Base-by-base conservation (phyloP, 1,139 yeast genomes). In the Wickerhamiella pararugosa region DNA sequence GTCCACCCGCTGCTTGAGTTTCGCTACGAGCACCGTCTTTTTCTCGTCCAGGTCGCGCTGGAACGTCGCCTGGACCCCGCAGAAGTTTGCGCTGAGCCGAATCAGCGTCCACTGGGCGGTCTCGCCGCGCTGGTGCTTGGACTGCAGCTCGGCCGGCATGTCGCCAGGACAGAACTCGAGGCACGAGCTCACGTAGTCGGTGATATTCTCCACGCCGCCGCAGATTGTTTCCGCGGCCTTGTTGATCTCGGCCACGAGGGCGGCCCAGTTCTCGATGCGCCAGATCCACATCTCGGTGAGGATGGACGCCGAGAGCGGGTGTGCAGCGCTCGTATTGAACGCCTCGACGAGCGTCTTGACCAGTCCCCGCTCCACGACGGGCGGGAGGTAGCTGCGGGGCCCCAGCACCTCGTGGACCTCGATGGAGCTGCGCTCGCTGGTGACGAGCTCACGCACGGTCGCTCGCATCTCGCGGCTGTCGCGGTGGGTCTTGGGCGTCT, bases 331-430 rank as follows among this genome's bases (percentile, higher is more conserved):
- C n/a, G 32, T 21, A 6, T 25, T 10, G 6, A 25, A 15, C 25
- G 7, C 10, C 6, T 32, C 21, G 5, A 49, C 33, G 25, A 45
- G 34, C 25, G 10, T 26, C 26, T 41, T 42, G 2, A 51, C 34
- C 2, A 51, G 44, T 11, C 30, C 10, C 1, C 51, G 46, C 45
- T 49, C 51, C 3, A 25, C 38, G 7, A 8, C 25, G 4, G 51
- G 50, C 15, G 43, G 35, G 5, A 47, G 37, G 6, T 27, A 37
- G 21, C 29, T 28, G 9, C 40, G 32, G 7, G 41, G 41, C 8
- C 34, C 41, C 9, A 25, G 33, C 4, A 45, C 43, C 7, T 43
- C 42, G 21, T 36, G 26, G 4, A 45, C 25, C 27, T 10, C 15
- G 4, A 44, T 32, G 4, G 31, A 40, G 5, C 42, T 29, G 9